Percentiles rank a stretch among this genome's conserved stretches.
phyloP scores from a whole-genome alignment of 371 early-diverging fungal species.

The Basidiobolus meristosporus region DNA sequence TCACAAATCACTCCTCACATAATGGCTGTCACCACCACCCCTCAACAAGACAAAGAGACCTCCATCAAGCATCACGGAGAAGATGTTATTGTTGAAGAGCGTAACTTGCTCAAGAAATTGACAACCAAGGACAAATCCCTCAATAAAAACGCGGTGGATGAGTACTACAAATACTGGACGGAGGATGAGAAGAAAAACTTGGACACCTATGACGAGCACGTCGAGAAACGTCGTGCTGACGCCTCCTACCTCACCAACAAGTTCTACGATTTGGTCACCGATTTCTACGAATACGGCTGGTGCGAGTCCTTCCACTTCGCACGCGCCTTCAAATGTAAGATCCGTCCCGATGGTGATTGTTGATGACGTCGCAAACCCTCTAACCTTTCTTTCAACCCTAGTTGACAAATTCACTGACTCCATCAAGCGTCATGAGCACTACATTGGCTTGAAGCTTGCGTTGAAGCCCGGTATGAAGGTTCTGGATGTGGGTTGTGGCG shows the following conservation, averaged over 20 bases:
- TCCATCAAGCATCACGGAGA: too few relatives aligned
- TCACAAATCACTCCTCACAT: too few relatives aligned
- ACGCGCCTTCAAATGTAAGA: too few relatives aligned
- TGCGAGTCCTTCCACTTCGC: constrained; percentile 83
- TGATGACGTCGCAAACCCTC: too few relatives aligned
- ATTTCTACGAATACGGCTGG: constrained; percentile 79
- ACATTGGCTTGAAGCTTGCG: constrained; percentile 50
- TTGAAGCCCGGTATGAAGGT: constrained; percentile 47
- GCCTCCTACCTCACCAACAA: constrained; percentile 58
- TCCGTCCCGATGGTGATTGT: too few relatives aligned
- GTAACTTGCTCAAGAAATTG: too few relatives aligned
- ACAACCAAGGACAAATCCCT: constrained; percentile 28
- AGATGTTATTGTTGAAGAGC: too few relatives aligned
- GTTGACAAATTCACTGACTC: constrained; percentile 61
- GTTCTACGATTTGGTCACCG: constrained; percentile 69
- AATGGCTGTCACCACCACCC: too few relatives aligned
- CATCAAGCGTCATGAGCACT: constrained; percentile 83
- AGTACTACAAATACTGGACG: constrained; percentile 36
- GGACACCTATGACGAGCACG: not conserved
- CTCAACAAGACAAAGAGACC: too few relatives aligned
- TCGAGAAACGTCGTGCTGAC: constrained; percentile 21
- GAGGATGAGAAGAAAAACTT: constrained; percentile 16
- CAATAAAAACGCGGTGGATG: constrained; percentile 25
- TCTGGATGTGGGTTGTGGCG: constrained; percentile 84
- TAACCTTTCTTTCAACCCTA: too few relatives aligned